Base-by-base conservation (phyloP, 108 stramenopile species). In the Cyclotella baltica region DNA sequence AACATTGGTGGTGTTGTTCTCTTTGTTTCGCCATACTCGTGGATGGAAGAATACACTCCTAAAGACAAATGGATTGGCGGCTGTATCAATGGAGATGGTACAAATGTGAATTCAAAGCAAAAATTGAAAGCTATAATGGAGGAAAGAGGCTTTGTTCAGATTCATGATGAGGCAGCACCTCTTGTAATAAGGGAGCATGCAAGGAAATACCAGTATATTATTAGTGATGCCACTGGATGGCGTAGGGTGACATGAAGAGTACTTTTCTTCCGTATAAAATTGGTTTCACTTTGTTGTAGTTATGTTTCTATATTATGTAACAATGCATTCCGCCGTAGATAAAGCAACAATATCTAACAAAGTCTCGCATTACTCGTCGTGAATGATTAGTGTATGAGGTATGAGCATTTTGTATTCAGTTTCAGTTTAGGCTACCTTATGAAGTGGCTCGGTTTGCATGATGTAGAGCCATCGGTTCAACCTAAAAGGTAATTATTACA, bases 121-220 rank as follows among this genome's bases (percentile, higher is more conserved):
- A 84, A 71, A 19, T 72, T 97, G 67, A 74, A 82, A 63, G 58
- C 58, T 27, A 58, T 88, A 11, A 96, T 96, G 96, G 93, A 92
- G 62, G 73, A 43, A 3, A 66, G 82, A 48, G 92, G 88, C 2
- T 96, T 97, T 72, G 86, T 84, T 30, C 89, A 90, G 73, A 93
- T 94, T 43, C 81, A 92, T 59, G 89, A 92, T 57, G 73, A 85
- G 47, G 78, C 93, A 29, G 88, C 95, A 79, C 94, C 96, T 9
- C 85, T 98, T 65, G 68, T 98, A 18, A 98, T 98, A 72, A 89
- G 97, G 23, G 97, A 98, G 70, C 97, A 98, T 72, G 86, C 78
- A 69, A 70, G 97, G 37, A 98, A 98, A 82, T 98, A 95, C 77
- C 97, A 98, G 38, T 96, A 93, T 78, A 96, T 96, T 70, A 86